phyloP scores from a whole-genome alignment of 192 early-diverging fungal genomes.

The Backusella tuberculispora region DNA sequence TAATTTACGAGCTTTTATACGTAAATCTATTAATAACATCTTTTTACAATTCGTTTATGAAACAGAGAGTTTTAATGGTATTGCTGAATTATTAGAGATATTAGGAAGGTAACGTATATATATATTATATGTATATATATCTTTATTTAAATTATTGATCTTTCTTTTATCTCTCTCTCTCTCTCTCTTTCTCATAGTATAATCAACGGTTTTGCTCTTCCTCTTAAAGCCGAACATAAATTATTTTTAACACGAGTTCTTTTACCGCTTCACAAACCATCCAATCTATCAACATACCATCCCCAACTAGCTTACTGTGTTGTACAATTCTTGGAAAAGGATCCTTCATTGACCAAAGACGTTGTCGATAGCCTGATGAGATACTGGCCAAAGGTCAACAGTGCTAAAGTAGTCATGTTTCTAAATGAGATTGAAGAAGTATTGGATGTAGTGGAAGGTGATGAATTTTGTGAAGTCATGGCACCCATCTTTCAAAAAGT shows the following conservation, averaged over 20 bases:
- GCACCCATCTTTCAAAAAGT: conserved; percentile 93
- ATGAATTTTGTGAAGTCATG: conserved; percentile 90
- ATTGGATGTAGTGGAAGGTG: conserved; percentile 91
- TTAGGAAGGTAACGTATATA: conserved; percentile 78
- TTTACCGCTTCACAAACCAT: conserved; percentile 95
- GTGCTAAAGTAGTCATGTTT: conserved; percentile 99
- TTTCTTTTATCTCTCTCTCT: background rate
- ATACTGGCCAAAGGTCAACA: conserved; percentile 99
- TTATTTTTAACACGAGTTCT: conserved; percentile 92
- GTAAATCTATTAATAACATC: conserved; percentile 96
- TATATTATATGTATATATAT: conserved; percentile 1
- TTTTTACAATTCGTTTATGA: conserved; percentile 99
- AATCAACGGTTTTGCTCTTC: conserved; percentile 99
- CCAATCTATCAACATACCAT: conserved; percentile 92
- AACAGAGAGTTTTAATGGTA: conserved; percentile 94
- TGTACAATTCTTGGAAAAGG: conserved; percentile 99
- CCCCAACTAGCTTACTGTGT: conserved; percentile 98
- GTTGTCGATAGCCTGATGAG: conserved; percentile 88
- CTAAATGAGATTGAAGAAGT: conserved; percentile 98
- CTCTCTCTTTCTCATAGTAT: conserved; percentile 64
- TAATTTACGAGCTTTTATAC: conserved; percentile 95
- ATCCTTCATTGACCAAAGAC: conserved; percentile 91
- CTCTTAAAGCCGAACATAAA: conserved; percentile 99
- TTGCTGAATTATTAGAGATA: conserved; percentile 98
- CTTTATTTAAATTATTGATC: background rate